Base-by-base conservation (phyloP, 2,329 filamentous ascomycete genomes). In the Ophiobolus disseminans region DNA sequence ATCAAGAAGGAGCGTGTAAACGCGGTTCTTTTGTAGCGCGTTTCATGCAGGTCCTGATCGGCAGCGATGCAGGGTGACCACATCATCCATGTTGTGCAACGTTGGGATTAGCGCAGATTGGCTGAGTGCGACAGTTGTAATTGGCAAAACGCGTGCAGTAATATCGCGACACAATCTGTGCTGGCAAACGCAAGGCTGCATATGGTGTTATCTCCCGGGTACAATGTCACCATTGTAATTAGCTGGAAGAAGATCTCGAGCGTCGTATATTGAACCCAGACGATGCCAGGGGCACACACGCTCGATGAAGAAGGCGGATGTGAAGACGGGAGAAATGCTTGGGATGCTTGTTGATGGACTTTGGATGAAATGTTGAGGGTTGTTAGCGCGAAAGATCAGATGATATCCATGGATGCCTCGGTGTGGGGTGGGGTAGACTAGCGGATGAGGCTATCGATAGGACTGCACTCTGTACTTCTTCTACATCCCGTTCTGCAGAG, bases 1-100 rank as follows among this genome's bases (percentile, higher is more conserved):
- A 55, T 54, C 38, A 48, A 59, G 57, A 49, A 55, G 51, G 49
- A 42, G 45, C 34, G 48, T 41, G 47, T 53, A 45, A 35, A 23
- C 31, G 30, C 30, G 13, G 30, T 32, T 11, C 13, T n/a, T 14
- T 14, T 11, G n/a, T 32, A 32, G 45, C 51, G 36, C 20, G 50
- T 53, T 53, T 53, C 50, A 53, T 45, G 45, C 50, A 45, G 25
- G 23, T 35, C 41, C 34, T 20, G 40, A 44, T 40, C 35, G 20
- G 26, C 43, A 40, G 22, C 35, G 19, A 43, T 19, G 35, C 43
- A 26, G 23, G 32, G 26, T 36, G 22, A 23, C 42, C 40, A 46
- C 32, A 37, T n/a, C 9, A 46, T 35, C n/a, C n/a, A n/a, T n/a
- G n/a, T 21, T 35, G 40, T 42, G 30, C 26, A 31, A 41, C 39